Evolutionary conservation across 2,329 filamentous ascomycete genomes (phyloP).

Genomic region (Aquanectria penicillioides): DNA sequence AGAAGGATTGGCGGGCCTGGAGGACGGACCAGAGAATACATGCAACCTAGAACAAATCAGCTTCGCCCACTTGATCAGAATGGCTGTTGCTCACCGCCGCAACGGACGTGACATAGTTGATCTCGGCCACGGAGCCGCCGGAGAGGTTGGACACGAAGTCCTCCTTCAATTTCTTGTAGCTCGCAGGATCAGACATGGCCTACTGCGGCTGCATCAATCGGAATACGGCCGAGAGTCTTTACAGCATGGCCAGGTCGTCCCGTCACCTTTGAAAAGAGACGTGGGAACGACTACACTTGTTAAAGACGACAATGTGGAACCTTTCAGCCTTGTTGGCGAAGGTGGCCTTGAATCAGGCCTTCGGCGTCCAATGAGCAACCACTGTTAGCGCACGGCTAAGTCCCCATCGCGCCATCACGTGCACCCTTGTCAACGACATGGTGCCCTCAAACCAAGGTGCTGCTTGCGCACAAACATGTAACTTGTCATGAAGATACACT

Average conservation of each 20-base stretch:
- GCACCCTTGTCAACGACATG: slow-evolving; percentile 5
- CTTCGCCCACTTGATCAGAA: neutral
- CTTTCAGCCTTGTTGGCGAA: slow-evolving; percentile 39
- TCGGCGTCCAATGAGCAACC: slow-evolving; percentile 27
- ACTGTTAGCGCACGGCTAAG: slow-evolving; percentile 15
- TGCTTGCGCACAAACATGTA: no score
- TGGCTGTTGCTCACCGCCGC: slow-evolving; percentile 71
- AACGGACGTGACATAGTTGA: slow-evolving; percentile 86
- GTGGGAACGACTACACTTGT: slow-evolving; percentile 35
- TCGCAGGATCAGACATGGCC: slow-evolving; percentile 54
- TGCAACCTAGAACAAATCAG: slow-evolving; percentile 68
- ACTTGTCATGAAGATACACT: no score
- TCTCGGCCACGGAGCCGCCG: slow-evolving; percentile 84
- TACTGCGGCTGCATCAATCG: slow-evolving; percentile 8
- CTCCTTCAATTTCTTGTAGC: slow-evolving; percentile 93
- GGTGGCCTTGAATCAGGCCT: slow-evolving; percentile 18
- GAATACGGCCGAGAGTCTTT: slow-evolving; percentile 6
- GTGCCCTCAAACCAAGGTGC: no score
- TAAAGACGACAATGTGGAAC: slow-evolving; percentile 27
- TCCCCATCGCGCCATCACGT: slow-evolving; percentile 20
- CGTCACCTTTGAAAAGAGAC: slow-evolving; percentile 7
- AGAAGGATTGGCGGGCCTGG: slow-evolving; percentile 85
- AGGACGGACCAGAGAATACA: slow-evolving; percentile 89
- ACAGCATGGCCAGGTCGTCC: slow-evolving; percentile 23
- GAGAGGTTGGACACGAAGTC: slow-evolving; percentile 93